phyloP scores from a whole-genome alignment of 2,329 filamentous ascomycete species.

The Coniochaeta sp. region DNA sequence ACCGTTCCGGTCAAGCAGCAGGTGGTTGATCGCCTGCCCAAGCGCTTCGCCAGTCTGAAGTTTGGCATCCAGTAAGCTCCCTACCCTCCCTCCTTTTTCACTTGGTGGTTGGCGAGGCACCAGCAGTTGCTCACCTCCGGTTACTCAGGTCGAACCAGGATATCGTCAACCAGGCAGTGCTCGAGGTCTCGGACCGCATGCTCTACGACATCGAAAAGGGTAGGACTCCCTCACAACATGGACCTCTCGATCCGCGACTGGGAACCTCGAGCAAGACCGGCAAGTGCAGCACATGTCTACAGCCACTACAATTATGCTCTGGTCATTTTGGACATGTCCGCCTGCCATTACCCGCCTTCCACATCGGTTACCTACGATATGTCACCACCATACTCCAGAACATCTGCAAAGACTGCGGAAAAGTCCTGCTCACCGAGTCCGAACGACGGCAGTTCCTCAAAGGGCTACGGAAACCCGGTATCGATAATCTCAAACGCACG shows the following conservation, averaged over 20 bases:
- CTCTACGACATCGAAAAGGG: constrained; percentile 85
- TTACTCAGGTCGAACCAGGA: constrained; percentile 73
- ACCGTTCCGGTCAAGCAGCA: constrained; percentile 59
- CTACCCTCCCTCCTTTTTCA: not conserved
- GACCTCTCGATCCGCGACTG: constrained; percentile 80
- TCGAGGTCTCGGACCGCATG: constrained; percentile 89
- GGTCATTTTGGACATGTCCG: constrained; percentile 94
- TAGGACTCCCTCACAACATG: constrained; percentile 69
- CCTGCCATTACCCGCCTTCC: constrained; percentile 84
- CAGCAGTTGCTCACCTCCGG: constrained; percentile 1
- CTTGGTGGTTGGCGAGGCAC: not conserved
- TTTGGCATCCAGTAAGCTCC: constrained; percentile 79
- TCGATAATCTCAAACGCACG: constrained; percentile 82
- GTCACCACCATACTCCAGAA: constrained; percentile 88
- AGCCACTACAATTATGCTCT: constrained; percentile 75
- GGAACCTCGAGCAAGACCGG: constrained; percentile 81
- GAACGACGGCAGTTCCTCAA: constrained; percentile 73
- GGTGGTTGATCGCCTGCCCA: constrained; percentile 80
- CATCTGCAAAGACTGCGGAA: constrained; percentile 92
- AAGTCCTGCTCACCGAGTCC: constrained; percentile 71
- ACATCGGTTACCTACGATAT: constrained; percentile 92
- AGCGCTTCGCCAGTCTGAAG: constrained; percentile 86
- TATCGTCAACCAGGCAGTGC: constrained; percentile 88
- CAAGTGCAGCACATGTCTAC: constrained; percentile 74
- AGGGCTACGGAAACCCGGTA: constrained; percentile 68